Conservation (phyloP, 495 filamentous ascomycete genomes). For the Terfezia claveryi region DNA sequence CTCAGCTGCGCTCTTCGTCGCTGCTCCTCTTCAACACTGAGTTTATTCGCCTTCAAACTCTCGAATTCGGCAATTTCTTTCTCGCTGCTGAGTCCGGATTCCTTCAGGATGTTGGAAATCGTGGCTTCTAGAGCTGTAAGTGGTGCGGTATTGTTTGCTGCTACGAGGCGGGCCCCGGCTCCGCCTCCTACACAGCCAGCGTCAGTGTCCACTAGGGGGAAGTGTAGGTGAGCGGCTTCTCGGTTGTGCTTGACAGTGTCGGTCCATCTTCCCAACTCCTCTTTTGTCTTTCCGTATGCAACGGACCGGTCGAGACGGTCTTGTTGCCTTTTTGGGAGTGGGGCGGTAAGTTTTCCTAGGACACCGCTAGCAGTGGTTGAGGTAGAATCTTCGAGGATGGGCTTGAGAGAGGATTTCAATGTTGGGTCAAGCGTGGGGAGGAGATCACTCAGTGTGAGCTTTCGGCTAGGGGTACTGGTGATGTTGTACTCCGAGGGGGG, state of each 20-base stretch:
- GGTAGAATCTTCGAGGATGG: slow-evolving; percentile 29
- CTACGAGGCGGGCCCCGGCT: slow-evolving; percentile 8
- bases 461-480: slow-evolving; percentile 28
- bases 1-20: slow-evolving; percentile 54
- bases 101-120: slow-evolving; percentile 67
- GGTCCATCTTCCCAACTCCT: slow-evolving; percentile 72
- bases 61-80: slow-evolving; percentile 45
- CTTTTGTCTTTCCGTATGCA: slow-evolving; percentile 77
- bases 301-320: slow-evolving; percentile 65
- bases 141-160: slow-evolving; percentile 33
- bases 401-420: slow-evolving; percentile 58
- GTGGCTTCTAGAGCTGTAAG: slow-evolving; percentile 61
- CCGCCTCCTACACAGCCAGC: slow-evolving; percentile 20
- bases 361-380: slow-evolving; percentile 32
- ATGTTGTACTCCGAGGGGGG: slow-evolving; percentile 17
- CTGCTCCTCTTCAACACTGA: slow-evolving; percentile 49
- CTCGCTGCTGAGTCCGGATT: slow-evolving; percentile 36
- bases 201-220: slow-evolving; percentile 52
- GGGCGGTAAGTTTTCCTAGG: slow-evolving; percentile 56
- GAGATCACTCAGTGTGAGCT: slow-evolving; percentile 63
- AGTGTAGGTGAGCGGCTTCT: slow-evolving; percentile 74
- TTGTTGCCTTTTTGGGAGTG: slow-evolving; percentile 73
- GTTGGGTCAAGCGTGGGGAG: slow-evolving; percentile 49
- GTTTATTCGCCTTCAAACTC: slow-evolving; percentile 40
- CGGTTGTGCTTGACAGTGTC: slow-evolving; percentile 90